A percentile compares a stretch with the other conserved stretches of the same genome.
phyloP scores from a whole-genome alignment of 306 rosid genomes.

The Sesbania bispinosa region DNA sequence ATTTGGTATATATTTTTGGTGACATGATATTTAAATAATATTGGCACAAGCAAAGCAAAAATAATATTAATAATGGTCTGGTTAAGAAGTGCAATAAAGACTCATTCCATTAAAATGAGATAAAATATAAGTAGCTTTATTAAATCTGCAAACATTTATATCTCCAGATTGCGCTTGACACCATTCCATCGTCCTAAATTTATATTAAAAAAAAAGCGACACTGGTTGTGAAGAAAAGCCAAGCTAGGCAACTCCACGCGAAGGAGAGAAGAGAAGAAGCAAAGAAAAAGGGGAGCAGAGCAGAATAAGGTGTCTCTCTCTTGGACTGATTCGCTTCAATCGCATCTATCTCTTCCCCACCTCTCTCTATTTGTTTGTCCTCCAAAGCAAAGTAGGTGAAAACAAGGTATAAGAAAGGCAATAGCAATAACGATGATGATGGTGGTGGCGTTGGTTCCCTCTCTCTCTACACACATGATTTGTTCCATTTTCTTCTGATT shows the following conservation, averaged over 20 bases:
- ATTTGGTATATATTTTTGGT: background rate
- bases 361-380: conserved; percentile 5
- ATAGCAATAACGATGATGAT: conserved; percentile 22
- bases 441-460: conserved; percentile 20
- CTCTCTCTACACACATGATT: conserved; percentile 29
- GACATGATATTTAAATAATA: background rate
- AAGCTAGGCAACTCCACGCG: conserved; percentile 54
- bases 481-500: conserved; percentile 23
- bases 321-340: conserved; percentile 81
- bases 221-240: conserved; percentile 42
- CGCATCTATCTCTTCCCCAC: conserved; percentile 61
- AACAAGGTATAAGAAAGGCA: conserved; percentile 26
- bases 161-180: no score
- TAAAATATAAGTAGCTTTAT: no score
- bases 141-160: no score
- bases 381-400: conserved; percentile 35
- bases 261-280: conserved; percentile 31
- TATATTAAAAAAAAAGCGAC: no score
- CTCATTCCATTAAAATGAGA: no score
- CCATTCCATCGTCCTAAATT: no score
- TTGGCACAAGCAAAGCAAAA: conserved; percentile 9
- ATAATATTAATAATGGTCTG: conserved; percentile 22
- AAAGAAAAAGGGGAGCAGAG: conserved; percentile 19
- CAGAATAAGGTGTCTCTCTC: conserved; percentile 64
- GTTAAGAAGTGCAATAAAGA: no score